A percentile compares a stretch with the other conserved stretches of the same genome.
Conservation (phyloP, 768 basidiomycete species). For the Lentinula raphanica region DNA sequence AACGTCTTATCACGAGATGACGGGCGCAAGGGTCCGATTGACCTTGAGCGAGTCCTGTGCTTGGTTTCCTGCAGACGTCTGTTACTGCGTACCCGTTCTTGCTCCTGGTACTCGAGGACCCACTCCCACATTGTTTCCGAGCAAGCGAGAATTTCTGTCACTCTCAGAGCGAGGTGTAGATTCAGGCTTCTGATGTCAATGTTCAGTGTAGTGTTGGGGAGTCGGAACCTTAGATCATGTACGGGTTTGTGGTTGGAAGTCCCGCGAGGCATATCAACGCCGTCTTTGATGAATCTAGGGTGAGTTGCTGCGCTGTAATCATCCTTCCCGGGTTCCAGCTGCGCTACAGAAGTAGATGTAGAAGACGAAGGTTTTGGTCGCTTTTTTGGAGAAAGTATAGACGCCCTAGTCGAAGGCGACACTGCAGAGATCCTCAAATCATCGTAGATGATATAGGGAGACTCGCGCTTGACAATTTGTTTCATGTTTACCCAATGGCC, state of each 20-base stretch:
- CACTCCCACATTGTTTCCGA: slow-evolving; percentile 80
- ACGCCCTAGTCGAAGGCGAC: slow-evolving; percentile 32
- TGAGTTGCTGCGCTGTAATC: background rate
- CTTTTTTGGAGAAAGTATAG: slow-evolving; percentile 11
- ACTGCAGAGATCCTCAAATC: slow-evolving; percentile 35
- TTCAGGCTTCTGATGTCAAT: slow-evolving; percentile 57
- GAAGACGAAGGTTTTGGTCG: background rate
- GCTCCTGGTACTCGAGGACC: slow-evolving; percentile 46
- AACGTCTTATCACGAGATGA: background rate
- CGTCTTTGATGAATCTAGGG: too few species aligned
- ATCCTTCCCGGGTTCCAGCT: slow-evolving; percentile 6
- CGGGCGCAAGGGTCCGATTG: slow-evolving; percentile 9
- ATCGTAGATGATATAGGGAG: slow-evolving; percentile 45
- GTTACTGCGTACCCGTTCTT: background rate
- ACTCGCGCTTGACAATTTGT: slow-evolving; percentile 31
- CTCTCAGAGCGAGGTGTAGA: slow-evolving; percentile 56
- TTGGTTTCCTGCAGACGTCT: background rate
- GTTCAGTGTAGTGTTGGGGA: slow-evolving; percentile 51
- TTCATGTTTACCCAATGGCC: slow-evolving; percentile 30
- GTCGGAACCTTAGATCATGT: slow-evolving; percentile 21
- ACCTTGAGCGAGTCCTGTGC: slow-evolving; percentile 12
- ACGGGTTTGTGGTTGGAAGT: slow-evolving; percentile 2
- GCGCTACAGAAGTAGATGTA: background rate
- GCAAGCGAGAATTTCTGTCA: slow-evolving; percentile 63
- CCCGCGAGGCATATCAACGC: background rate